These are phyloP conservation scores for Penicillium sp. DNA, from an alignment of 2,329 filamentous ascomycete genomes.

Conservation along the genomic window DNA sequence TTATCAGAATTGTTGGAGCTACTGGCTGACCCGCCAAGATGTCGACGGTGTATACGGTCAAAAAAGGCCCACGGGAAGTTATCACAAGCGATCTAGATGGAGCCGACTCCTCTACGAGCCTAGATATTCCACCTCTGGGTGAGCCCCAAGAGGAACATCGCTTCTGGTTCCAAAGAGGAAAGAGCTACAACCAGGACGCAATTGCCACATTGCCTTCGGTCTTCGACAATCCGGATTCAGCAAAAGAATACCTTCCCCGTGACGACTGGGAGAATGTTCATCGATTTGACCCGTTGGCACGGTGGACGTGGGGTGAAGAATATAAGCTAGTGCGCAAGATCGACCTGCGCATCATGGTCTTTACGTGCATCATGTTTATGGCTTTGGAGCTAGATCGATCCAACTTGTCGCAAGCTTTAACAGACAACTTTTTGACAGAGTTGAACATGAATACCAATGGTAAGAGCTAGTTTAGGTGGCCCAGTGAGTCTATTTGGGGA, in stretches of 20 bases:
- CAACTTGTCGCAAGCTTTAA: constrained; percentile 59
- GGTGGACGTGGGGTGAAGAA: constrained; percentile 29
- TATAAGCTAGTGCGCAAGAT: constrained; percentile 18
- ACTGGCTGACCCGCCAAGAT: background rate
- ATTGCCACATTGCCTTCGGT: constrained; percentile 49
- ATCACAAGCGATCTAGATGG: background rate
- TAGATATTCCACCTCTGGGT: constrained; percentile 13
- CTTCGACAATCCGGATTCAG: constrained; percentile 47
- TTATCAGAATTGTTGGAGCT: too few species aligned
- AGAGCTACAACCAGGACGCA: constrained; percentile 26
- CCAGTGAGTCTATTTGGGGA: too few species aligned
- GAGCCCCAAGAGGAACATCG: constrained; percentile 22
- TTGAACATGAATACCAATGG: constrained; percentile 34
- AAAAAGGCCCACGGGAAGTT: constrained; percentile 1
- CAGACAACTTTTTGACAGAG: constrained; percentile 57
- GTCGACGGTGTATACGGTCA: constrained; percentile 2
- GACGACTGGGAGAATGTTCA: constrained; percentile 41
- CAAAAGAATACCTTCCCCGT: constrained; percentile 34
- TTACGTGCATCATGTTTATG: constrained; percentile 59
- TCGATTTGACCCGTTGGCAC: constrained; percentile 29
- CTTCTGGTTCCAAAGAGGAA: constrained; percentile 33
- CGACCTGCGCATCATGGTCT: constrained; percentile 26
- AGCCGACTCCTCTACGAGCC: constrained; percentile 3
- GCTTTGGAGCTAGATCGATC: constrained; percentile 61
- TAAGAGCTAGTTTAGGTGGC: constrained; percentile 12